Conservation (phyloP, 805 yeast species). For the Candida nemodendra region DNA sequence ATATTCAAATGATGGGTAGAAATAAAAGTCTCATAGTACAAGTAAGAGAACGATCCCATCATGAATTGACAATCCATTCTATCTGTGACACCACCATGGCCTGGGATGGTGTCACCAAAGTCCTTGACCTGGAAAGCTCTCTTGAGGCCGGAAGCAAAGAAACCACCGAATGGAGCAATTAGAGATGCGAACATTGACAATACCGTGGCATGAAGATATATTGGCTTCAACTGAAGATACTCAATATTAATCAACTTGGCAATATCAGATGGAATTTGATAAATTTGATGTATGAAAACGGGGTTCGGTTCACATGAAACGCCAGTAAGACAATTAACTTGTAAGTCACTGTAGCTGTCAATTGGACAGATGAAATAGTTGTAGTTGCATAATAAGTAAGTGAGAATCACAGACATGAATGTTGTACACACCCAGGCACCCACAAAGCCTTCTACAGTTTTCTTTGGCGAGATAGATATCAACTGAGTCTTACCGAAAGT, state of each 20-base stretch:
- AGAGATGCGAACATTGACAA: conserved; percentile 94
- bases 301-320: conserved; percentile 83
- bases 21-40: conserved; percentile 90
- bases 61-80: conserved; percentile 96
- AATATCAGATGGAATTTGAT: conserved; percentile 68
- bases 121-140: conserved; percentile 95
- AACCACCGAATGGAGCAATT: conserved; percentile 98
- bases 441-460: conserved; percentile 94
- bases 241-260: conserved; percentile 43
- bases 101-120: conserved; percentile 97
- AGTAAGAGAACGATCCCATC: conserved; percentile 93
- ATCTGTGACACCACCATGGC: conserved; percentile 98
- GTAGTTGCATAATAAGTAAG: conserved; percentile 61
- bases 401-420: conserved; percentile 63
- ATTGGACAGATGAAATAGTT: conserved; percentile 89
- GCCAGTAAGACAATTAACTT: conserved; percentile 57
- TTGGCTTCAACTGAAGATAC: conserved; percentile 69
- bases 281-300: conserved; percentile 79
- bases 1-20: conserved; percentile 69
- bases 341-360: conserved; percentile 48
- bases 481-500: conserved; percentile 92
- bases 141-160: conserved; percentile 96
- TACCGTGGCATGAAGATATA: conserved; percentile 83
- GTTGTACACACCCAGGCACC: conserved; percentile 98
- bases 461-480: conserved; percentile 92